phyloP scores from a whole-genome alignment of 306 rosid genomes.

The Coriaria nepalensis region DNA sequence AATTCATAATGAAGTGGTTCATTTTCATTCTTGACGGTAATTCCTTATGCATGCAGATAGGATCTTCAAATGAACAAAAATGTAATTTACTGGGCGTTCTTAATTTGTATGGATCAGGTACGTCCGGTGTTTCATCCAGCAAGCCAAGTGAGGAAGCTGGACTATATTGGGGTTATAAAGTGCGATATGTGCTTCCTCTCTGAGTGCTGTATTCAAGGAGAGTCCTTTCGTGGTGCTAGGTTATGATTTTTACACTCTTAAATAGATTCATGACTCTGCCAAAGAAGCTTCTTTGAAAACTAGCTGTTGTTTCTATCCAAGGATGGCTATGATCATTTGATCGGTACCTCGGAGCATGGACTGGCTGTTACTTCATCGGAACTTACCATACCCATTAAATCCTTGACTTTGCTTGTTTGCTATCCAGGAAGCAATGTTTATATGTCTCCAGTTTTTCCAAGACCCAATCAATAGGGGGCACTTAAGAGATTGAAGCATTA shows the following conservation, averaged over 20 bases:
- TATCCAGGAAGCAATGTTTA: conserved; percentile 71
- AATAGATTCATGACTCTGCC: background rate
- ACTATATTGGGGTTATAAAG: conserved; percentile 88
- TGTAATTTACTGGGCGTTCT: conserved; percentile 10
- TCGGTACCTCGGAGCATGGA: conserved; percentile 98
- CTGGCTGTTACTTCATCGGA: conserved; percentile 50
- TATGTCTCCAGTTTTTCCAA: conserved; percentile 88
- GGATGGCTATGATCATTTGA: conserved; percentile 87
- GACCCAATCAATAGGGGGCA: conserved; percentile 68
- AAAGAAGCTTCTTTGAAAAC: conserved; percentile 4
- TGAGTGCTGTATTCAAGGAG: conserved; percentile 53
- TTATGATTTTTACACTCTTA: conserved; percentile 4
- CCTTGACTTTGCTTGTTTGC: conserved; percentile 10
- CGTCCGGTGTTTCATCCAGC: conserved; percentile 50
- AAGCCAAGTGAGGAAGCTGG: conserved; percentile 80
- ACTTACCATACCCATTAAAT: conserved; percentile 50
- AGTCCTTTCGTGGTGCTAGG: conserved; percentile 50
- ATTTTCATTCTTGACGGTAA: conserved; percentile 1
- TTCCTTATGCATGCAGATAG: conserved; percentile 6
- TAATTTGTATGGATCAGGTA: conserved; percentile 33
- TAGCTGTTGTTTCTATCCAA: conserved; percentile 20
- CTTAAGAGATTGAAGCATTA: conserved; percentile 23
- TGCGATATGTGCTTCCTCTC: conserved; percentile 76
- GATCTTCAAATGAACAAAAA: background rate
- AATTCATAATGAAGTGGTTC: conserved; percentile 1